Conservation (phyloP, 345 rosid genomes). For the Cardiospermum halicacabum region DNA sequence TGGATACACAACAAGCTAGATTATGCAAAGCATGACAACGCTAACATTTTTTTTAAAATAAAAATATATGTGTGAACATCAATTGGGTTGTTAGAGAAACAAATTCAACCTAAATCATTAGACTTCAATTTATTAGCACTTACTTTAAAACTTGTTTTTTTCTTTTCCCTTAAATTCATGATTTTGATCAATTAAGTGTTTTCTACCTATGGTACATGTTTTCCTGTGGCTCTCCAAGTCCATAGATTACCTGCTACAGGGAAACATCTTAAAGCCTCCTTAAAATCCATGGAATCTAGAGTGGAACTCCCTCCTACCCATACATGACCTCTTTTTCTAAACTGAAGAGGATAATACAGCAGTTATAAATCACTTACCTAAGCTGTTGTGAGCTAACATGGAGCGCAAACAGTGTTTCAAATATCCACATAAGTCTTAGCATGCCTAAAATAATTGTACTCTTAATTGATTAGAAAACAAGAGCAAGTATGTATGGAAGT, state of each 20-base stretch:
- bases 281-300: background rate
- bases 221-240: too few relatives aligned
- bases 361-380: background rate
- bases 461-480: background rate
- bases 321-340: background rate
- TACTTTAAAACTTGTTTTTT: too few relatives aligned
- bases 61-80: too few relatives aligned
- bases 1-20: too few relatives aligned
- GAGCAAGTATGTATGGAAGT: background rate
- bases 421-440: background rate
- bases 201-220: background rate
- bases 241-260: background rate
- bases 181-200: too few relatives aligned
- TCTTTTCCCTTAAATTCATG: too few relatives aligned
- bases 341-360: background rate
- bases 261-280: background rate
- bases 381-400: background rate
- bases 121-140: too few relatives aligned
- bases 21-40: too few relatives aligned
- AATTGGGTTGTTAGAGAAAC: too few relatives aligned
- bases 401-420: background rate
- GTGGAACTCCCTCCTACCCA: background rate
- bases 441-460: background rate
- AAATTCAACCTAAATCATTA: too few relatives aligned
- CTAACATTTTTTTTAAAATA: too few relatives aligned